Evolutionary conservation across 2,329 filamentous ascomycete genomes (phyloP), one percentile per base, ranked within the genome.

Genomic region (Aspergillus intermedius): DNA sequence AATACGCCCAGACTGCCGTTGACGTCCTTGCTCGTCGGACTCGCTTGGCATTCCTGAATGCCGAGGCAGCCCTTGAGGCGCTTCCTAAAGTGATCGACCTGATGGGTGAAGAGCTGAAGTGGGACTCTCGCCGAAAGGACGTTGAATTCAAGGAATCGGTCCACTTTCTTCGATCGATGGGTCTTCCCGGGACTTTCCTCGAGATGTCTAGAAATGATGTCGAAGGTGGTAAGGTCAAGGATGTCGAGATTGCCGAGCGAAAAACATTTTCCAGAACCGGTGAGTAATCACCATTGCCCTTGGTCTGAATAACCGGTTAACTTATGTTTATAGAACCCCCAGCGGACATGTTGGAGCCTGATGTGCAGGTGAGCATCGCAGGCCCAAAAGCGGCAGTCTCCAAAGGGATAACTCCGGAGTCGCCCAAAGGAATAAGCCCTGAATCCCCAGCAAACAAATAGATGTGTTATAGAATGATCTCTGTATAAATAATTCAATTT

Each of bases 1-100:
- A 96, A 72, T 94, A 94, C 63, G 91, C 91, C 3, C 88, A 95
- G 69, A 94, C 88, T 3, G 88, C 89, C 1, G 85, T 91, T 13
- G 91, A 96, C 64, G 86, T 96, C 10, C 76, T 96, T 42, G 91
- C 90, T 2, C 81, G 91, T 50, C 79, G 91, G 53, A 96, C 87
- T 37, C 78, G 91, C 49, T 73, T 96, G 48, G 87, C 90, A 7
- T 97, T 96, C 74, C 73, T 96, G 57, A 95, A 95, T 65, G 90
- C 90, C 4, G 88, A 95, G 68, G 91, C 91, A 9, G 86, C 90
- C 1, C 80, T 95, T 8, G 89, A 95, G 71, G 85, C 89, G 1
- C 77, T 95, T 42, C 91, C 91, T 4, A 79, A 74, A 49, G 82
- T 96, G 49, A 93, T 96, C 61, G 90, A 96, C 66, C 79, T 95